phyloP scores from a whole-genome alignment of 345 rosid species.

The Salix caprea region DNA sequence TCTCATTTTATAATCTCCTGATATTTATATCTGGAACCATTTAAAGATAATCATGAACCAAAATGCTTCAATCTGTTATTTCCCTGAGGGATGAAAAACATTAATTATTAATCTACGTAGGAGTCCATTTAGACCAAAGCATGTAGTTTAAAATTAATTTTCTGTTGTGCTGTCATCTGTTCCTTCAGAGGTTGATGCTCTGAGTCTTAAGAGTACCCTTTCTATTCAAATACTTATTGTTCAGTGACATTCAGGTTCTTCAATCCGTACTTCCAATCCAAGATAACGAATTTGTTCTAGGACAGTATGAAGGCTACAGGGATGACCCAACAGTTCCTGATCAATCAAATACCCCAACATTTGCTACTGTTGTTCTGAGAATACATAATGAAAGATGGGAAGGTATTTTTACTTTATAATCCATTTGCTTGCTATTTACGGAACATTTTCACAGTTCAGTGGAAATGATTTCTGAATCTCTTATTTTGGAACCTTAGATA shows the following conservation, averaged over 20 bases:
- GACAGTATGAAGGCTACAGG: slow-evolving; percentile 86
- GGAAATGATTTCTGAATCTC: slow-evolving; percentile 4
- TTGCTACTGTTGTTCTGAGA: slow-evolving; percentile 76
- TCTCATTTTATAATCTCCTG: slow-evolving; percentile 6
- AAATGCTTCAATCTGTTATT: not conserved
- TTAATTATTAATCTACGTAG: not conserved
- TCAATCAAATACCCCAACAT: slow-evolving; percentile 87
- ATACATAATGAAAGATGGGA: slow-evolving; percentile 99
- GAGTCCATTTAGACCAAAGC: not conserved
- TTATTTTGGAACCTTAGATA: not conserved
- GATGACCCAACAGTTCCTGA: slow-evolving; percentile 97
- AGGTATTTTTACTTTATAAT: slow-evolving; percentile 41
- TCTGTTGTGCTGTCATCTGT: not conserved
- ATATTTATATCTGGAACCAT: not conserved
- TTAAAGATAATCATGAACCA: slow-evolving; percentile 1
- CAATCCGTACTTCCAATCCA: slow-evolving; percentile 85
- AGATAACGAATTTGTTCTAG: slow-evolving; percentile 93
- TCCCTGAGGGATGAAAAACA: not conserved
- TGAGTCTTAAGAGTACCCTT: not conserved
- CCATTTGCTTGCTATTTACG: slow-evolving; percentile 2
- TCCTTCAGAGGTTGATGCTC: slow-evolving; percentile 3
- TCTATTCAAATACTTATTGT: slow-evolving; percentile 14
- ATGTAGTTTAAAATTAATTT: not conserved
- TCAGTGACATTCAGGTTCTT: slow-evolving; percentile 61
- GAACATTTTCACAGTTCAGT: not conserved